phyloP scores from a whole-genome alignment of 1,284 basidiomycete species.

The Papiliotrema nemorosa region DNA sequence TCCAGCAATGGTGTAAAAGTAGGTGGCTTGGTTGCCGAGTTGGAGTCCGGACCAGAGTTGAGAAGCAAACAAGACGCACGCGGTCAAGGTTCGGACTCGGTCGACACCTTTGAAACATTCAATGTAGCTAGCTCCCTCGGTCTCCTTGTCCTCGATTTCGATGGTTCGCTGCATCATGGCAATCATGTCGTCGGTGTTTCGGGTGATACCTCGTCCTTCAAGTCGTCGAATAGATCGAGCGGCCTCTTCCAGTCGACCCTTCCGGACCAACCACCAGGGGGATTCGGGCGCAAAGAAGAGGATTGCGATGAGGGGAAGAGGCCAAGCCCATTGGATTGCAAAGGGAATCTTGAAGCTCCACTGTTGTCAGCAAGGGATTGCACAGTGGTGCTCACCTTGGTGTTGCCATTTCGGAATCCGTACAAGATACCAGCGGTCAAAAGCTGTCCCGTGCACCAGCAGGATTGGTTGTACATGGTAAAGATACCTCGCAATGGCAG shows the following conservation, averaged over 20 bases:
- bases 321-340: conserved; percentile 2
- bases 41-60: conserved; percentile 3
- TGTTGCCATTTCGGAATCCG: conserved; percentile 25
- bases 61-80: conserved; percentile 19
- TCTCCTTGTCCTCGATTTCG: conserved; percentile 43
- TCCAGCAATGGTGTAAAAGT: conserved; percentile 43
- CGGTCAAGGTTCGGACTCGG: conserved; percentile 47
- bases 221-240: conserved; percentile 47
- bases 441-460: conserved; percentile 34
- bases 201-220: conserved; percentile 33
- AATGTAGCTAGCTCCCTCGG: conserved; percentile 36
- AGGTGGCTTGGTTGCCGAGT: conserved; percentile 4
- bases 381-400: conserved; percentile 35
- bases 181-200: conserved; percentile 49
- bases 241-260: conserved; percentile 52
- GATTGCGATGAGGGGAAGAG: conserved; percentile 1
- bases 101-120: conserved; percentile 50
- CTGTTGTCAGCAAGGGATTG: conserved; percentile 26
- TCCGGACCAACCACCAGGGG: conserved; percentile 38
- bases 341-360: conserved; percentile 10
- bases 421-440: conserved; percentile 35
- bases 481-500: conserved; percentile 39
- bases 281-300: conserved; percentile 30
- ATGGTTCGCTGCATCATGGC: conserved; percentile 49
- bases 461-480: conserved; percentile 35